Percentiles rank a stretch among this genome's conserved stretches.
phyloP scores from a whole-genome alignment of 306 rosid genomes.

The Canavalia ensiformis region DNA sequence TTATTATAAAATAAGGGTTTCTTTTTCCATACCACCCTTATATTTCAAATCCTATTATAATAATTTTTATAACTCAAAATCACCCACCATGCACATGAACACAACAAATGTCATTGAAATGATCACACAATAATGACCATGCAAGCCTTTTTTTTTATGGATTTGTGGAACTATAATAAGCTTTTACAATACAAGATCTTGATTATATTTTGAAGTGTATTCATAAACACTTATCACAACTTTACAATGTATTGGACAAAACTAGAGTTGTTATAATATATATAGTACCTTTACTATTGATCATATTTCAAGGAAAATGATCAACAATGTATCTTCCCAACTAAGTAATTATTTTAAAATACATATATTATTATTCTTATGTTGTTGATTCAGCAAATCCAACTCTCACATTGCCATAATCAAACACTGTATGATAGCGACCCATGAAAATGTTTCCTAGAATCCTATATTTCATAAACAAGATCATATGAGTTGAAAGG shows the following conservation, averaged over 20 bases:
- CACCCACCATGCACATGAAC: background rate
- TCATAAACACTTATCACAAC: background rate
- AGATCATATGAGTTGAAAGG: too few relatives aligned
- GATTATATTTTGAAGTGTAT: slow-evolving; percentile 1
- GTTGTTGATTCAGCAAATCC: too few relatives aligned
- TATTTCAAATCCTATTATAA: background rate
- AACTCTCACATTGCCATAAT: too few relatives aligned
- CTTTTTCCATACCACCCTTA: too few relatives aligned
- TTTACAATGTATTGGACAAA: background rate
- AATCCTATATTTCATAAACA: too few relatives aligned
- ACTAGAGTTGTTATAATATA: background rate
- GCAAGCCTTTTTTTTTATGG: too few relatives aligned
- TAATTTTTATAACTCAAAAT: background rate
- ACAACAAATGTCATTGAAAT: background rate
- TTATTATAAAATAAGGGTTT: too few relatives aligned
- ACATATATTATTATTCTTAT: background rate
- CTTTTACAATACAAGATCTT: background rate
- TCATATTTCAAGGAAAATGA: background rate
- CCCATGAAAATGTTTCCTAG: too few relatives aligned
- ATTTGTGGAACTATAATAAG: background rate
- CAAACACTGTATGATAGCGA: too few relatives aligned
- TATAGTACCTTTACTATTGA: background rate
- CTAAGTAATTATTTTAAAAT: background rate
- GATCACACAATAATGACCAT: background rate
- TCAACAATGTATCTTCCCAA: background rate